Conservation (phyloP, 495 filamentous ascomycete genomes). For the Friedmanniomyces endolithicus region DNA sequence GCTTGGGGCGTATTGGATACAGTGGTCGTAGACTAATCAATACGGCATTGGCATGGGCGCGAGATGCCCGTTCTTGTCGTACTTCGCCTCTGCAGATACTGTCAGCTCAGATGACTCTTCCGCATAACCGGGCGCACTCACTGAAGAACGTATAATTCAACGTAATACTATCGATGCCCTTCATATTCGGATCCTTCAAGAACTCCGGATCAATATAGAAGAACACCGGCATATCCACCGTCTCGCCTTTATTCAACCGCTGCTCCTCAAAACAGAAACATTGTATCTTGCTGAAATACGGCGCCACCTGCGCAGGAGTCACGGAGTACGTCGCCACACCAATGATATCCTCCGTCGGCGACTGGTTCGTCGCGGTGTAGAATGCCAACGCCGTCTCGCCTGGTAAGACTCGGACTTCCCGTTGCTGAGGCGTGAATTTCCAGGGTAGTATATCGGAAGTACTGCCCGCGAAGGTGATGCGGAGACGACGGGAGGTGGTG, state of each 20-base stretch:
- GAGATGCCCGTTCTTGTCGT: conserved; percentile 34
- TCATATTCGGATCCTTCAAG: conserved; percentile 82
- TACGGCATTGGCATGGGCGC: conserved; percentile 25
- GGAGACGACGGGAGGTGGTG: conserved; percentile 68
- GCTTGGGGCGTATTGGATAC: too few species aligned
- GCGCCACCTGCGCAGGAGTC: conserved; percentile 87
- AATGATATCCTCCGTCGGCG: conserved; percentile 77
- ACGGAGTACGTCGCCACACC: conserved; percentile 97
- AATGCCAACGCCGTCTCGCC: conserved; percentile 97
- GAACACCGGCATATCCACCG: conserved; percentile 99
- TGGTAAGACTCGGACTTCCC: conserved; percentile 87
- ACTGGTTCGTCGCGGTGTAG: conserved; percentile 90
- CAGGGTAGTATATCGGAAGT: conserved; percentile 91
- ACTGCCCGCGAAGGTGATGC: conserved; percentile 90
- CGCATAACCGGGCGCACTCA: conserved; percentile 36
- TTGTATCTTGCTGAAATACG: conserved; percentile 99
- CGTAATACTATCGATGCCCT: conserved; percentile 84
- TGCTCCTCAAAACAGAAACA: conserved; percentile 99
- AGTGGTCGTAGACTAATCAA: not conserved
- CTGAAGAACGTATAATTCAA: conserved; percentile 98
- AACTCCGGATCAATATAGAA: conserved; percentile 98
- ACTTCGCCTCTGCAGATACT: conserved; percentile 28
- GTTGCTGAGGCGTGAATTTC: conserved; percentile 95
- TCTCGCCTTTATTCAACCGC: conserved; percentile 85
- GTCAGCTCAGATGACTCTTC: not conserved